phyloP scores from a whole-genome alignment of 179 eudicot genomes.

The Actinidia arguta region DNA sequence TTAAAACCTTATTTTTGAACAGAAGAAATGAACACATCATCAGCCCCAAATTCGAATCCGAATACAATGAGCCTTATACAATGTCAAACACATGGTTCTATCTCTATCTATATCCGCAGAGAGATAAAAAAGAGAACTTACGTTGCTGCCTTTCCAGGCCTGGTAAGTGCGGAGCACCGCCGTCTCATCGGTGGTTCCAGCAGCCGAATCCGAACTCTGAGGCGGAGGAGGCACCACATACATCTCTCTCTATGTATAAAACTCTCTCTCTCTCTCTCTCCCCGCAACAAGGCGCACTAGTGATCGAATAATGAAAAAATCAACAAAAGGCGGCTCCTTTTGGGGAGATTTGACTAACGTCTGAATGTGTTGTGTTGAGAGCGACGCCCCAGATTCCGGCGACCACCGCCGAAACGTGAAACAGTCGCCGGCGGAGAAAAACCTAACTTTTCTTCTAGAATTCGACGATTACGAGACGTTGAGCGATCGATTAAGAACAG shows the following conservation, averaged over 20 bases:
- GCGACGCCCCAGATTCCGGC: not conserved
- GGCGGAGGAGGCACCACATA: constrained; percentile 61
- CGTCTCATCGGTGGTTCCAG: constrained; percentile 35
- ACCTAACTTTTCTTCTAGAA: not conserved
- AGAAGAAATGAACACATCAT: not conserved
- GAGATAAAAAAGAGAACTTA: constrained; percentile 29
- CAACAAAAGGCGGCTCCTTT: constrained; percentile 26
- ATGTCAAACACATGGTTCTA: not conserved
- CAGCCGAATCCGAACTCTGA: constrained; percentile 49
- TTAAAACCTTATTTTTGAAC: not conserved
- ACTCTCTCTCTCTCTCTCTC: constrained; percentile 9
- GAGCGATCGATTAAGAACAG: not conserved
- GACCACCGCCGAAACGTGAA: not conserved
- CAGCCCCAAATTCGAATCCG: constrained; percentile 5
- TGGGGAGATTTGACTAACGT: not conserved
- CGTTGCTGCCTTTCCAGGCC: constrained; percentile 93
- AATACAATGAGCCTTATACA: not conserved
- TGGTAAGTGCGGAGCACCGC: constrained; percentile 61
- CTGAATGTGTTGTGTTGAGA: too few relatives aligned
- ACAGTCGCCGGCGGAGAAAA: not conserved
- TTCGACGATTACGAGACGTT: not conserved
- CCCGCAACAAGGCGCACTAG: not conserved
- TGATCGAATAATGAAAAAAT: not conserved
- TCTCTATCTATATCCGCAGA: not conserved
- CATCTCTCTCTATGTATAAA: constrained; percentile 47